Base-by-base conservation (phyloP, 192 early-diverging fungal genomes). In the Coemansia sp. region DNA sequence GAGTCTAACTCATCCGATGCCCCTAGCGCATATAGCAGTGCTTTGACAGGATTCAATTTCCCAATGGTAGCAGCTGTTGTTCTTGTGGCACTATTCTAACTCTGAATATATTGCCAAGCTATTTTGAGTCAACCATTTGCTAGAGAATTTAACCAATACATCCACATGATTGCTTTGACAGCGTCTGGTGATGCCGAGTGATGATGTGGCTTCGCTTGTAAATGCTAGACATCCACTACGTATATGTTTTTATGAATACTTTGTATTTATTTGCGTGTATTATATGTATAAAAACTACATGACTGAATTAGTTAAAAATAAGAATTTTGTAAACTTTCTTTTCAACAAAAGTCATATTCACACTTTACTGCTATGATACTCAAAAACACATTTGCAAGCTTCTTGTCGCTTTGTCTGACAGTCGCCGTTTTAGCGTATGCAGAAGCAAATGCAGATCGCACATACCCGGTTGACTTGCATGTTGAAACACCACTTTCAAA, bases 391-490 rank as follows among this genome's bases (percentile, higher is more conserved):
- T 18, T 7, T 20, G 18, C 24, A n/a, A 14, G 22, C 9, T 6
- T 24, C 16, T 13, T 38, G 16, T 16, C 56, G 19, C 29, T 26
- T 58, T 51, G 38, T 19, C 22, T 71, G 24, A 1, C 63, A 62
- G 27, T 37, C 13, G 26, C 24, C 16, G 16, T 38, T 14, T 35
- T 48, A n/a, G 54, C 27, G n/a, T 18, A 32, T 10, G 57, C 59
- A 24, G 24, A 22, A 14, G 52, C 13, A 22, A 9, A 35, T 16
- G 63, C 59, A 1, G 60, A 59, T 24, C 64, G 68, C 47, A 76
- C 65, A 18, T 71, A 67, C 12, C 68, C 74, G 3, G 26, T 59
- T 24, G 65, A 76, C 19, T 62, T 76, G 9, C 68, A 76, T 55
- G 61, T 76, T 3, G 68, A 76, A 56, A 26, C 48, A 26, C 74